These are phyloP conservation scores for Lenwebbia sp. DNA, from an alignment of 345 rosid species.

Conservation along the genomic window DNA sequence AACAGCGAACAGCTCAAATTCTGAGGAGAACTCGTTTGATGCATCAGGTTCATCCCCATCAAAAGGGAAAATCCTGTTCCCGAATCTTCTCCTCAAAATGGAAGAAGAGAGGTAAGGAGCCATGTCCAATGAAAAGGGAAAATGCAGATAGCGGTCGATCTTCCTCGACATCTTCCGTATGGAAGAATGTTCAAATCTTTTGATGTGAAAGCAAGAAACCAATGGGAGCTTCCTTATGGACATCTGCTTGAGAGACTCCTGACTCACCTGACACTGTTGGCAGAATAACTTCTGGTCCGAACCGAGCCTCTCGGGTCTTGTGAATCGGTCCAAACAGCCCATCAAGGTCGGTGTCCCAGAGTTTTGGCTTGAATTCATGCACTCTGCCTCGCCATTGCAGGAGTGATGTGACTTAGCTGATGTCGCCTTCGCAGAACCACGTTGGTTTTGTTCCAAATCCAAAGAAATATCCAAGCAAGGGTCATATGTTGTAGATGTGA, in stretches of 20 bases:
- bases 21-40: conserved; percentile 35
- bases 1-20: conserved; percentile 77
- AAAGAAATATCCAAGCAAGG: conserved; percentile 91
- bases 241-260: conserved; percentile 78
- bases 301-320: conserved; percentile 76
- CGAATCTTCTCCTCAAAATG: conserved; percentile 55
- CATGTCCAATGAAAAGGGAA: conserved; percentile 83
- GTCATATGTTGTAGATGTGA: conserved; percentile 81
- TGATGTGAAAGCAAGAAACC: conserved; percentile 78
- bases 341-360: conserved; percentile 53
- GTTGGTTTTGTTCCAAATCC: conserved; percentile 43
- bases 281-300: conserved; percentile 85
- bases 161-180: conserved; percentile 59
- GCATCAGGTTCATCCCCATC: conserved; percentile 52
- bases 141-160: conserved; percentile 70
- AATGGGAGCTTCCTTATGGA: conserved; percentile 80
- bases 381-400: conserved; percentile 35
- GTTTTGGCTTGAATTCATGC: conserved; percentile 5
- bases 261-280: conserved; percentile 70
- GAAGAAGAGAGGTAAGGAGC: conserved; percentile 70
- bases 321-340: conserved; percentile 83
- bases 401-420: conserved; percentile 23
- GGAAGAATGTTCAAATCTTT: conserved; percentile 78
- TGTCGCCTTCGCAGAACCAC: conserved; percentile 16
- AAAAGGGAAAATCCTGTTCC: conserved; percentile 58